Base-by-base conservation (phyloP, 108 stramenopile genomes). In the Phaeodactylum tricornutum region DNA sequence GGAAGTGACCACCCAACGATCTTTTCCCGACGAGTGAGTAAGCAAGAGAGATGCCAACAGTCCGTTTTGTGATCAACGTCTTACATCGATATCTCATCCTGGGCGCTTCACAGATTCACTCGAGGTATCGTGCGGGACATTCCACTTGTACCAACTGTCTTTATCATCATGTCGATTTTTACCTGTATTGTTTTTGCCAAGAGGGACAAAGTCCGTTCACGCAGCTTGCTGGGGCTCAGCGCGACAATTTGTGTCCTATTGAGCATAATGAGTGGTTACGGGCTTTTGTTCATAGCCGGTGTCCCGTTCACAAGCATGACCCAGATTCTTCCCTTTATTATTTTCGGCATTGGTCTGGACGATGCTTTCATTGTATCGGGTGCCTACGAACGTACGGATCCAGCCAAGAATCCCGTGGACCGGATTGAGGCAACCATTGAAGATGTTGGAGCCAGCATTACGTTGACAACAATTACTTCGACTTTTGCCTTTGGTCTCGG, bases 271-370 rank as follows among this genome's bases (percentile, higher is more conserved):
- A 43, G 52, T 20, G 36, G 24, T 15, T 61, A 33, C 30, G 61
- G 61, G n/a, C 16, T 62, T 3, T 17, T 62, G 22, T 62, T 62
- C 21, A 53, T 46, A 9, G 21, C 47, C 41, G 61, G 61, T 21
- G 61, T 62, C 1, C 52, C 53, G 9, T 52, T 62, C 22, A 53
- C 61, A 11, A 36, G 42, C 28, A 53, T 62, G 43, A 62, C 61
- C 25, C 57, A 59, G 38, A 59, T 59, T 30, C 41, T 15, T 42
- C 41, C 33, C 33, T 28, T 60, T 11, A 30, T 19, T 51, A 2
- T 51, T 27, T 22, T 39, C 39, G 64, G 64, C 24, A 49, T 66
- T 52, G 64, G 64, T 0, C 28, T 66, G 21, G 64, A 58, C 46
- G 50, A 37, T 35, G 64, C 55, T 6, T 67, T 54, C 28, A 59